Evolutionary conservation across 2,329 filamentous ascomycete genomes (phyloP), one percentile per base, ranked within the genome.

Genomic region (Purpureocillium lavendulum): DNA sequence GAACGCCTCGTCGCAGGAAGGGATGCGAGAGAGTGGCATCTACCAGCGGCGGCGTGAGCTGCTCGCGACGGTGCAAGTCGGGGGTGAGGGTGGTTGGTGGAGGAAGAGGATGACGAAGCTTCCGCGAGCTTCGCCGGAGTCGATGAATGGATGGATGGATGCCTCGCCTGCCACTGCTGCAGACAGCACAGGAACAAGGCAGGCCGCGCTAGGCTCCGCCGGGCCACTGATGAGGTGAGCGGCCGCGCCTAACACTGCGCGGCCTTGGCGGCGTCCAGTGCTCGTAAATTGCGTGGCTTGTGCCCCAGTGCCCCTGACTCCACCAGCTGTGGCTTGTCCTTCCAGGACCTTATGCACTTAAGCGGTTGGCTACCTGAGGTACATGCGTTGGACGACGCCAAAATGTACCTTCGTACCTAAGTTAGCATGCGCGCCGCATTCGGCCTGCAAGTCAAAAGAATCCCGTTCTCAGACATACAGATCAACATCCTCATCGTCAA

Each of bases 221-320:
- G 21, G 21, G 21, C 6, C 21, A 26, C 10, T 26, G 21, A 26
- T 26, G 21, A 26, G 21, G 21, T 26, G 21, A 26, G 21, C 21
- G 21, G 6, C 21, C 5, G 21, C 21, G 35, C 35, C 26, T 18
- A 30, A 30, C 35, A 36, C 6, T n/a, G n/a, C n/a, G n/a, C n/a
- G n/a, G n/a, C 24, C 7, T 16, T 16, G 21, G 18, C 4, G 24
- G 24, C 7, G 33, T 18, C 33, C 38, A n/a, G n/a, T n/a, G n/a
- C n/a, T n/a, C 21, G 21, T 26, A 45, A 44, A 46, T 46, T 46
- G 44, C 39, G 44, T 40, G 44, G 44, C 44, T 26, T 26, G 21
- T 26, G 21, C 21, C 10, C 21, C 21, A 26, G 21, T 26, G 29
- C 35, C 35, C 35, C 16, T 36, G 35, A 28, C 31, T 33, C 40